Evolutionary conservation across 306 rosid species (phyloP).

Genomic region (Prosopis cineraria): DNA sequence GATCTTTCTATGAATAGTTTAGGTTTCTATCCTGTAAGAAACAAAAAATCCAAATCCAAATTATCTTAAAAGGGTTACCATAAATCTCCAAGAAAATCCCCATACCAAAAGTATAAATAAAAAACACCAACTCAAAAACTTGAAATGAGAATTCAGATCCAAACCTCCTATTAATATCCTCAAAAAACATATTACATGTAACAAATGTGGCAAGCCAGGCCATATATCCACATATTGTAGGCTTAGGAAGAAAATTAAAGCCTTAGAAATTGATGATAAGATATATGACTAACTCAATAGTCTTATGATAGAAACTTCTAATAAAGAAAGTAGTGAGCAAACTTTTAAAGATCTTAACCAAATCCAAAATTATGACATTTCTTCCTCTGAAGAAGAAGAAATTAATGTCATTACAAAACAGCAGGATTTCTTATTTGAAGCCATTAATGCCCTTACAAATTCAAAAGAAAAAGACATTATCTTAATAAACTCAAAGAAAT

Average conservation of each 20-base stretch:
- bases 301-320: background rate
- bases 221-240: background rate
- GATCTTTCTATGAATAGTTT: background rate
- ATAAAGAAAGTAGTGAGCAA: background rate
- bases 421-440: background rate
- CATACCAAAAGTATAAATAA: background rate
- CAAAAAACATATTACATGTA: background rate
- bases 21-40: background rate
- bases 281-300: background rate
- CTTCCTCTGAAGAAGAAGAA: background rate
- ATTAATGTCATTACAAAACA: background rate
- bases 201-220: background rate
- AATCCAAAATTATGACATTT: background rate
- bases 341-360: background rate
- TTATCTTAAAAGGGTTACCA: background rate
- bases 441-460: background rate
- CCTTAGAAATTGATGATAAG: background rate
- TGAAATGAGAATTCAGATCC: background rate
- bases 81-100: fast-evolving
- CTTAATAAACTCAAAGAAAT: background rate
- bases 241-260: background rate
- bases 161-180: background rate
- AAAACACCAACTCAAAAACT: fast-evolving
- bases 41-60: background rate
- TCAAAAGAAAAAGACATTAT: background rate